phyloP scores from a whole-genome alignment of 202 grass and related monocot genomes.

The Carex arenaria region DNA sequence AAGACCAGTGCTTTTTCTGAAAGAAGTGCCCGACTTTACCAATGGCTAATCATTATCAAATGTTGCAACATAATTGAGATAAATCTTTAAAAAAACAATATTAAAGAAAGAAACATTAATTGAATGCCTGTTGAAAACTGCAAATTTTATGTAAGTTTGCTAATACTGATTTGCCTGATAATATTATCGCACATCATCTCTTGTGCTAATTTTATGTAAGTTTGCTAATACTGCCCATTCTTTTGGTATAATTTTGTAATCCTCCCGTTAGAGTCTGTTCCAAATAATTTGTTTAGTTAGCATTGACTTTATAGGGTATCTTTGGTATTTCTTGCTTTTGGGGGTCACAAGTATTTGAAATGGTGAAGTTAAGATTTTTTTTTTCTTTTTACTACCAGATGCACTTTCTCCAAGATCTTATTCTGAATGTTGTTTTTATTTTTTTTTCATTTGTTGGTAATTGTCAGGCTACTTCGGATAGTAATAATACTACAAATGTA shows the following conservation, averaged over 20 bases:
- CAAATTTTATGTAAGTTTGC: no score
- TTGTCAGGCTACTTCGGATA: neutral
- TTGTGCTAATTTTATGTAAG: neutral
- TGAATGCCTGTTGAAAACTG: neutral
- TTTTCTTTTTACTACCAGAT: neutral
- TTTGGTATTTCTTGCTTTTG: neutral
- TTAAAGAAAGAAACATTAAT: neutral
- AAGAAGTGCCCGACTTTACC: neutral
- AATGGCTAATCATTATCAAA: neutral
- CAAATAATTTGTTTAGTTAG: neutral
- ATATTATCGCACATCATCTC: neutral
- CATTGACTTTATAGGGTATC: neutral
- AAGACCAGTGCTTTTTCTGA: neutral
- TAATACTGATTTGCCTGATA: neutral
- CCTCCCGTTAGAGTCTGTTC: neutral
- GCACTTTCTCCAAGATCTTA: neutral
- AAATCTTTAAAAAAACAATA: neutral
- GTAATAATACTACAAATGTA: slow-evolving; percentile 22
- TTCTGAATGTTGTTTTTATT: neutral
- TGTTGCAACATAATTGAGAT: neutral
- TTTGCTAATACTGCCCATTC: neutral
- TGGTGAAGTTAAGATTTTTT: neutral
- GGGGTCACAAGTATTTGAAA: neutral
- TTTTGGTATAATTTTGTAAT: neutral
- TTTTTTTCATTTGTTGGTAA: neutral